phyloP scores from a whole-genome alignment of 345 rosid species.

The Alliaria petiolata region DNA sequence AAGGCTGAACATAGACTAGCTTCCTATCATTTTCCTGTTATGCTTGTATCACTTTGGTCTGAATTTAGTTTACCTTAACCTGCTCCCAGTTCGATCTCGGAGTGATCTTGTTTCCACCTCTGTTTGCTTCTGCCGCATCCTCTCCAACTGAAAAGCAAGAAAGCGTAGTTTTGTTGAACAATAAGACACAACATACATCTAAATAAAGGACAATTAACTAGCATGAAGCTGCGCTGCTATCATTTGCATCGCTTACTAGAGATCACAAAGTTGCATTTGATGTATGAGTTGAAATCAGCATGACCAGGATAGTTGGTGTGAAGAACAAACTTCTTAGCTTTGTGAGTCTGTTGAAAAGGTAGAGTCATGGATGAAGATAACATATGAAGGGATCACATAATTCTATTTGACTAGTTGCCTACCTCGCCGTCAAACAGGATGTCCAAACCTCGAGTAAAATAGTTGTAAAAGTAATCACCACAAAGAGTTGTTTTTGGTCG shows the following conservation, averaged over 20 bases:
- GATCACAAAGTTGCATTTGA: slow-evolving; percentile 86
- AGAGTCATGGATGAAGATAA: not conserved
- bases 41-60: not conserved
- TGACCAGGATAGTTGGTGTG: slow-evolving; percentile 98
- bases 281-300: slow-evolving; percentile 93
- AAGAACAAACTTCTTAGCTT: slow-evolving; percentile 86
- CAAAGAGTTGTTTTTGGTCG: slow-evolving; percentile 81
- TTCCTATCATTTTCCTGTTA: slow-evolving; percentile 12
- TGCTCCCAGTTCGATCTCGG: slow-evolving; percentile 93
- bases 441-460: slow-evolving; percentile 91
- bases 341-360: slow-evolving; percentile 66
- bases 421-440: slow-evolving; percentile 98
- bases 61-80: slow-evolving; percentile 64
- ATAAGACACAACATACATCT: not conserved
- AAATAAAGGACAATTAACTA: slow-evolving; percentile 8
- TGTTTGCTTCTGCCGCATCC: slow-evolving; percentile 43
- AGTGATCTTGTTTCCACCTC: slow-evolving; percentile 56
- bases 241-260: slow-evolving; percentile 43
- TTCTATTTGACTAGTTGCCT: slow-evolving; percentile 2
- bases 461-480: slow-evolving; percentile 95
- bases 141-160: slow-evolving; percentile 44
- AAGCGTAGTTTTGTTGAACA: not conserved
- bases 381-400: slow-evolving; percentile 8
- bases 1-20: slow-evolving; percentile 3
- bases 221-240: slow-evolving; percentile 18